phyloP scores from a whole-genome alignment of 306 rosid species.

The Trifolium pratense region DNA sequence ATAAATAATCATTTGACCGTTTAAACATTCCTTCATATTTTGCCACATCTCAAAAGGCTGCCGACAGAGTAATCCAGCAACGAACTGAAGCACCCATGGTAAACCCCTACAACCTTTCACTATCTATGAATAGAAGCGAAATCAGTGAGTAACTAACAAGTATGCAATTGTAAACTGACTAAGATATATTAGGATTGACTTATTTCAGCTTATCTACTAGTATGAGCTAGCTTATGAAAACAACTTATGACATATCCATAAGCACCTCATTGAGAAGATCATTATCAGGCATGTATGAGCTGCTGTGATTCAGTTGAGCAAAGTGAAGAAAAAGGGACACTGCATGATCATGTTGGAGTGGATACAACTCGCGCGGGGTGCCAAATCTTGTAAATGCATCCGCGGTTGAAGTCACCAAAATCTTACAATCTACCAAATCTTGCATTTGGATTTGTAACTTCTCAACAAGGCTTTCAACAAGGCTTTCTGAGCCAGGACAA shows the following conservation, averaged over 20 bases:
- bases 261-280: slow-evolving; percentile 47
- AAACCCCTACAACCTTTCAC: slow-evolving; percentile 56
- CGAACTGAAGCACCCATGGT: slow-evolving; percentile 59
- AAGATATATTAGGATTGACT: no score
- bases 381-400: slow-evolving; percentile 50
- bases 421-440: background rate
- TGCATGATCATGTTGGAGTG: slow-evolving; percentile 24
- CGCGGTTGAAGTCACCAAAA: slow-evolving; percentile 51
- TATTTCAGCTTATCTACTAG: no score
- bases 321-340: background rate
- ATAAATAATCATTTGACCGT: background rate
- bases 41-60: slow-evolving; percentile 49
- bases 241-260: no score
- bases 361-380: slow-evolving; percentile 31
- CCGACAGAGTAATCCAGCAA: slow-evolving; percentile 51
- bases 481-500: slow-evolving; percentile 54
- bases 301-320: background rate
- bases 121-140: slow-evolving; percentile 51
- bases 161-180: no score
- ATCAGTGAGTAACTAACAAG: background rate
- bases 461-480: slow-evolving; percentile 32
- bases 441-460: no score
- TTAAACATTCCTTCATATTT: slow-evolving; percentile 35
- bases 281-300: slow-evolving; percentile 35
- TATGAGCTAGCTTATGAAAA: no score